These are phyloP conservation scores for Cercospora berteroae DNA, from an alignment of 2,329 filamentous ascomycete species.

Conservation along the genomic window DNA sequence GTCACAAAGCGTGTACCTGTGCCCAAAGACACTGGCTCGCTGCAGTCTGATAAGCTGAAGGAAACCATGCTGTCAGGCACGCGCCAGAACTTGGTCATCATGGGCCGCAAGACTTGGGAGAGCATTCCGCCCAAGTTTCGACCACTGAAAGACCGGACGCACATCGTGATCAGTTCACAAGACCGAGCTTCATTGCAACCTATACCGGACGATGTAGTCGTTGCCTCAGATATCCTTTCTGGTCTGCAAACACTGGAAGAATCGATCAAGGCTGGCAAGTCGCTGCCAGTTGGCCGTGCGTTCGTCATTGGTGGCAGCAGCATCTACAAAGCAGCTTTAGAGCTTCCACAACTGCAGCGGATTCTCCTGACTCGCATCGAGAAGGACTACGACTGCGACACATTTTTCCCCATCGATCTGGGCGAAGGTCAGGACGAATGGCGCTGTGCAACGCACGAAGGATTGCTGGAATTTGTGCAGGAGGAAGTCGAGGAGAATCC, in stretches of 20 bases:
- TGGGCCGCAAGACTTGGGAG: slow-evolving; percentile 97
- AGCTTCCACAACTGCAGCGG: slow-evolving; percentile 55
- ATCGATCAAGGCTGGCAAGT: slow-evolving; percentile 28
- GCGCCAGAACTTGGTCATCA: slow-evolving; percentile 68
- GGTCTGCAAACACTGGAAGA: slow-evolving; percentile 37
- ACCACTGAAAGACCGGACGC: slow-evolving; percentile 75
- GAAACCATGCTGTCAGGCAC: slow-evolving; percentile 23
- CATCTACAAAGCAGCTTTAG: slow-evolving; percentile 73
- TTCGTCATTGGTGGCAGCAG: slow-evolving; percentile 90
- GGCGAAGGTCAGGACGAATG: slow-evolving; percentile 49
- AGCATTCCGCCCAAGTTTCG: slow-evolving; percentile 76
- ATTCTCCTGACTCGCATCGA: slow-evolving; percentile 69
- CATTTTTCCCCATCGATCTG: slow-evolving; percentile 65
- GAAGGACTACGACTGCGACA: slow-evolving; percentile 72
- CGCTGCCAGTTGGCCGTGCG: slow-evolving; percentile 53
- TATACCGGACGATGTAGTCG: slow-evolving; percentile 52
- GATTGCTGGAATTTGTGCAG: slow-evolving; percentile 63
- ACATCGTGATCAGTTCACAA: slow-evolving; percentile 71
- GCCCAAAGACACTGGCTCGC: slow-evolving; percentile 42
- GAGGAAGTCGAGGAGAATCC: slow-evolving; percentile 59
- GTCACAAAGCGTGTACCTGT: slow-evolving; percentile 72
- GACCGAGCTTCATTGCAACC: slow-evolving; percentile 23
- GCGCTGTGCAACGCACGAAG: slow-evolving; percentile 52
- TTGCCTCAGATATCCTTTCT: slow-evolving; percentile 43
- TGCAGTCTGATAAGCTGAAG: slow-evolving; percentile 28